A percentile compares a stretch with the other conserved stretches of the same genome.
These are phyloP conservation scores for Aspergillus kassunensis DNA, from an alignment of 495 filamentous ascomycete species.

Conservation along the genomic window DNA sequence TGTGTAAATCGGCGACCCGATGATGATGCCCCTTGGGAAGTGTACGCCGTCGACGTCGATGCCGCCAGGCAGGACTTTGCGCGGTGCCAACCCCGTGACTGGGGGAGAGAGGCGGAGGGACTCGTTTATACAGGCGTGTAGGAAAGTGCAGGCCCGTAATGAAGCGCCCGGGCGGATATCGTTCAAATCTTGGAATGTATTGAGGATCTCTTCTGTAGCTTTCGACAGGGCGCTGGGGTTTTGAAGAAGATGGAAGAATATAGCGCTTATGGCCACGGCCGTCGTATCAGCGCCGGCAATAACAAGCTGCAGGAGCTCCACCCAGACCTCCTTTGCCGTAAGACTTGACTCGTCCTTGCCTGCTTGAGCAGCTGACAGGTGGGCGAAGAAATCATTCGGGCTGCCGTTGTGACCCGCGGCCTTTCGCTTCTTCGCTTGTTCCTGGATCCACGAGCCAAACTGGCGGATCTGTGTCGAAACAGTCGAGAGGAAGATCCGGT, in stretches of 20 bases:
- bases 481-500: no score
- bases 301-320: background rate
- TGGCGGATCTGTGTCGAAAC: no score
- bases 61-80: slow-evolving; percentile 55
- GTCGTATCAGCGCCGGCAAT: slow-evolving; percentile 56
- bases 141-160: slow-evolving; percentile 48
- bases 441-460: no score
- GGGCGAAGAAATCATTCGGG: no score
- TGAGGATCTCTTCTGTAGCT: slow-evolving; percentile 40
- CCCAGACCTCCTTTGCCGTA: slow-evolving; percentile 7
- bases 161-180: slow-evolving; percentile 51
- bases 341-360: background rate
- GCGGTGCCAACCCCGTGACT: slow-evolving; percentile 51
- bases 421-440: no score
- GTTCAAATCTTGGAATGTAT: slow-evolving; percentile 29
- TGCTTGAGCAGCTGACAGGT: no score
- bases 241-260: slow-evolving; percentile 64
- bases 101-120: slow-evolving; percentile 61
- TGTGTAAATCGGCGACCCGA: slow-evolving; percentile 51
- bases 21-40: slow-evolving; percentile 49
- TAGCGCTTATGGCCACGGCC: slow-evolving; percentile 57
- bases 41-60: slow-evolving; percentile 49
- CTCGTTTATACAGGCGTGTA: slow-evolving; percentile 62
- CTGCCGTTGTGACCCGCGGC: no score
- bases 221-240: slow-evolving; percentile 44